phyloP scores from a whole-genome alignment of 805 yeast genomes.

The Lachancea sp. region DNA sequence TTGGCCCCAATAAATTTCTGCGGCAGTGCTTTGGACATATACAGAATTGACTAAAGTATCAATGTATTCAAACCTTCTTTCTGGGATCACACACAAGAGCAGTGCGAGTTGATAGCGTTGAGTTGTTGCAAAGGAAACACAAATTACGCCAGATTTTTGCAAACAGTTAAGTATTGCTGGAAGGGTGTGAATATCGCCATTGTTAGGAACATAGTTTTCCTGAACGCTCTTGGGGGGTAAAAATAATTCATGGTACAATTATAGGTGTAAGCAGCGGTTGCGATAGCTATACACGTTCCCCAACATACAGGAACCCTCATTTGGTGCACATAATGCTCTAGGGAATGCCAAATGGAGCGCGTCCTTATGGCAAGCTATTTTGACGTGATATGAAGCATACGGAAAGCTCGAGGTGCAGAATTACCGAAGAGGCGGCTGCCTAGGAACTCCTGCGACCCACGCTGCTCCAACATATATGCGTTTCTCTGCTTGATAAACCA shows the following conservation, averaged over 20 bases:
- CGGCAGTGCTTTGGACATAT: constrained; percentile 2
- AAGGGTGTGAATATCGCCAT: constrained; percentile 70
- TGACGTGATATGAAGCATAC: constrained; percentile 75
- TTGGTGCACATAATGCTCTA: constrained; percentile 69
- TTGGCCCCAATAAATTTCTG: constrained; percentile 50
- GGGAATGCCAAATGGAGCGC: constrained; percentile 65
- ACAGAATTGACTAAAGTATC: constrained; percentile 72
- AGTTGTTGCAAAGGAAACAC: constrained; percentile 62
- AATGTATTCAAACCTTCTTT: constrained; percentile 71
- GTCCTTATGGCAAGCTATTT: constrained; percentile 72
- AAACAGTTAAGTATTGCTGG: constrained; percentile 72
- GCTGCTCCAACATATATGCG: constrained; percentile 50
- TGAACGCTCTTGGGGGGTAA: constrained; percentile 67
- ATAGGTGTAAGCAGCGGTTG: constrained; percentile 80
- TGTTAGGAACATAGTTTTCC: constrained; percentile 47
- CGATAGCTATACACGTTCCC: constrained; percentile 75
- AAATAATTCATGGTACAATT: constrained; percentile 55
- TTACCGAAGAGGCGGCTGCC: constrained; percentile 6
- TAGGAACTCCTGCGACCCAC: constrained; percentile 47
- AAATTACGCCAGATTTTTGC: constrained; percentile 77
- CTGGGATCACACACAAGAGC: constrained; percentile 56
- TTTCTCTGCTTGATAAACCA: constrained; percentile 67
- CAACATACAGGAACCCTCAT: constrained; percentile 65
- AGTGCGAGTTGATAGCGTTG: constrained; percentile 49
- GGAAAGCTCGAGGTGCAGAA: constrained; percentile 68